Base-by-base conservation (phyloP, 768 basidiomycete genomes). In the Suillus plorans region DNA sequence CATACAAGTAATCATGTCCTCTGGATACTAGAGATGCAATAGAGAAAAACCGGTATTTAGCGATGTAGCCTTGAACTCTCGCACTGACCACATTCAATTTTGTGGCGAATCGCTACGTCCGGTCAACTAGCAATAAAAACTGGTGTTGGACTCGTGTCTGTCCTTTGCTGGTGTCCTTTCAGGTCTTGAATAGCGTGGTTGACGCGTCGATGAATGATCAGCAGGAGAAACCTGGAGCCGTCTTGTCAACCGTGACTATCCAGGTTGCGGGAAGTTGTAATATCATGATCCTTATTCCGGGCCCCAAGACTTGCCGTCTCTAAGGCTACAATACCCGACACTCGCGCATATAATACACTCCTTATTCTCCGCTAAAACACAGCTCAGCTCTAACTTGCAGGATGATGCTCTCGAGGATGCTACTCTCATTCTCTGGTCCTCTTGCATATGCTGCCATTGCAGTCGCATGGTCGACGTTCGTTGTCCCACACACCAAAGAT, bases 401-500 rank as follows among this genome's bases (percentile, higher is more conserved):
- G 22, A 25, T 58, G 37, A 25, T 37, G 37, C 2, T 56, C 18
- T 20, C 12, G 10, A 62, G 25, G 16, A 60, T 47, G 41, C 60
- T 34, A 72, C 80, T 82, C 61, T 83, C 84, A 31, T 79, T 84
- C 25, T 78, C 82, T 4, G 69, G 84, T 4, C 84, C 83, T 2
- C 77, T 86, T 18, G 81, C 81, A 5, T 78, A 78, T 62, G 68
- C 76, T 9, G 68, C 68, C 25, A 53, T 69, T 50, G 76, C 71
- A 3, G 60, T 67, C 39, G 82, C 76, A 2, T 85, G 83, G 84
- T 78, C 76, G 52, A 85, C 83, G 0, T 85, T 84, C 62, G 71
- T 78, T 20, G 86, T 87, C 13, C 80, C 84, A 1, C 86, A 87
- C 66, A 69, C 71, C 2, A 70, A 74, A 0, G 81, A 82, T 22